Conservation (phyloP, 2,329 filamentous ascomycete genomes). For the Orbilia ellipsospora region DNA sequence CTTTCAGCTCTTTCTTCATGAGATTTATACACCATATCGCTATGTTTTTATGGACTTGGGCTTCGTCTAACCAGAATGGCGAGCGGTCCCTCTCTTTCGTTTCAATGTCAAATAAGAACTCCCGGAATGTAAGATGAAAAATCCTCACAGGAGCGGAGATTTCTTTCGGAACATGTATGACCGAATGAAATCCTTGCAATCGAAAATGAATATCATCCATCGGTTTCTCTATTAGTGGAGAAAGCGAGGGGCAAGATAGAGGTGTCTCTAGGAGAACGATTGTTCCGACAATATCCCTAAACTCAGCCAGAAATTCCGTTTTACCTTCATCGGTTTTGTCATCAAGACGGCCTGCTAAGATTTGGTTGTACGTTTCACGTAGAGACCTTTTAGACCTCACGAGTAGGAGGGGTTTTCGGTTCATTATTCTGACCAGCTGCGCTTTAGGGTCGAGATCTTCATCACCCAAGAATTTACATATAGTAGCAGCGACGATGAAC, state of each 20-base stretch:
- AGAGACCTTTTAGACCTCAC: background rate
- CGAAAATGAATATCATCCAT: background rate
- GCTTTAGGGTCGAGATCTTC: background rate
- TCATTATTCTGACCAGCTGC: background rate
- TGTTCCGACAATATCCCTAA: slow-evolving; percentile 7
- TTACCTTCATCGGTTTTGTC: background rate
- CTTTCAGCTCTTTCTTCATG: background rate
- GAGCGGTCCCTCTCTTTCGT: slow-evolving; percentile 1
- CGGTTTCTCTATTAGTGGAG: background rate
- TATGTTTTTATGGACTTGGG: background rate
- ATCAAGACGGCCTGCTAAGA: background rate
- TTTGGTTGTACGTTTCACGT: background rate
- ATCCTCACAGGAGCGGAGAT: background rate
- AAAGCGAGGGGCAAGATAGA: background rate
- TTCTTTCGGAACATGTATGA: slow-evolving; percentile 13
- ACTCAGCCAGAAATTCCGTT: background rate
- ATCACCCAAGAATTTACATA: slow-evolving; percentile 8
- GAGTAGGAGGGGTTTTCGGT: background rate
- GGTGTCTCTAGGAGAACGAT: slow-evolving; percentile 15
- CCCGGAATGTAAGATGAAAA: slow-evolving; percentile 30
- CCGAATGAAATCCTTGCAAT: slow-evolving; percentile 1
- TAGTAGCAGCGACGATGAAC: slow-evolving; percentile 31
- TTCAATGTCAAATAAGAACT: slow-evolving; percentile 60
- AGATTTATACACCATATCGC: slow-evolving; percentile 5
- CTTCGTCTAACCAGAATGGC: slow-evolving; percentile 4